Base-by-base conservation (phyloP, 331 rosid genomes). In the Malus hybrid region DNA sequence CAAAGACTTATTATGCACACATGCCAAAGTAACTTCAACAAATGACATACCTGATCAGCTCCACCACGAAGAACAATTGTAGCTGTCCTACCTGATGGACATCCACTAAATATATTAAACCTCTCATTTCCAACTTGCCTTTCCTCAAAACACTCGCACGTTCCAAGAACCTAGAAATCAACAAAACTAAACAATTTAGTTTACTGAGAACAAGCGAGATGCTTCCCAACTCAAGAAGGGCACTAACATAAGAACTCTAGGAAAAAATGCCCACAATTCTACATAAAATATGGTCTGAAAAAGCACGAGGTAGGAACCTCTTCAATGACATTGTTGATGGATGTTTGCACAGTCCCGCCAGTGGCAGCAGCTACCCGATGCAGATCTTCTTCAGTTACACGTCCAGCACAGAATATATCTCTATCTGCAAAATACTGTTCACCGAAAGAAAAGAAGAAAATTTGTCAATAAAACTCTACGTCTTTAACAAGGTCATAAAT, bases 21-120 rank as follows among this genome's bases (percentile, higher is more conserved):
- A 46, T 14, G 28, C 44, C 28, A 36, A 39, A 9, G 57, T 5
- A 28, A 44, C 22, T 68, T 33, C 65, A 27, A 80, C n/a, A 67
- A 76, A 61, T 29, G 44, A 50, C 77, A 78, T 60, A 90, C 99
- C 97, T 95, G 99, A 81, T 95, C 99, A 52, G 99, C 99, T 80
- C 99, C 99, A 70, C 99, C 99, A 24, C 99, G 97, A 80, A 95
- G 96, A 80, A 95, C 99, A 72, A 95, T 95, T 69, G 99, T 95
- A 70, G 99, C 96, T 74, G 99, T 92, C 65, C 50, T 83, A 73
- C 98, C 98, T 36, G 99, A 89, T 50, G 99, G 97, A 71, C 99
- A 95, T 77, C 99, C 99, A 80, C 80, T 90, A 75, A 95, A 95
- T 80, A 95, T 87, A 79, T 95, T 95, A 81, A 92, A 95, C 81